A percentile compares a stretch with the other conserved stretches of the same genome.
Conservation (phyloP, 2,329 filamentous ascomycete genomes). For the Tolypocladium sp. region DNA sequence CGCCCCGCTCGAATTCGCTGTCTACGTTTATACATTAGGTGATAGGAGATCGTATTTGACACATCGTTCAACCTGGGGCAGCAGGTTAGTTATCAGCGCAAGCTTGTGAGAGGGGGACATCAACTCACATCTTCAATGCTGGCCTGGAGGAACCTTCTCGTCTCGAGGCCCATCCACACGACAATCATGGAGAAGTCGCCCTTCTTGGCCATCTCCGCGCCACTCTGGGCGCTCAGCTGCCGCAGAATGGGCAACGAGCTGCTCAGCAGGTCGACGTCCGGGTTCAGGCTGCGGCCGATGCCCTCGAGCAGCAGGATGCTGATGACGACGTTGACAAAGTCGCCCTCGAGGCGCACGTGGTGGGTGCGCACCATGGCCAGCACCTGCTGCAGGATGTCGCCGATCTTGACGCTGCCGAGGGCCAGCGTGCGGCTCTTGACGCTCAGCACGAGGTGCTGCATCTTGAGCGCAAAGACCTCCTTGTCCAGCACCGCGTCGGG, state of each 20-base stretch:
- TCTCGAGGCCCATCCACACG: conserved; percentile 86
- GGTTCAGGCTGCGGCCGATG: conserved; percentile 81
- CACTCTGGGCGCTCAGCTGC: conserved; percentile 72
- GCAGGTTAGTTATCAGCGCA: conserved; percentile 1
- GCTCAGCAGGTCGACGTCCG: conserved; percentile 74
- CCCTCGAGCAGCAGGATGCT: conserved; percentile 90
- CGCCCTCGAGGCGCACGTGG: conserved; percentile 89
- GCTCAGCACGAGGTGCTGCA: conserved; percentile 89
- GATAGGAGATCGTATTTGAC: conserved; percentile 86
- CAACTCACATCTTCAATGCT: conserved; percentile 75
- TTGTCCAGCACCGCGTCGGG: conserved; percentile 81
- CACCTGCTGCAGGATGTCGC: conserved; percentile 86
- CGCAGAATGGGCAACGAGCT: conserved; percentile 85
- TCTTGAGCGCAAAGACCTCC: conserved; percentile 87
- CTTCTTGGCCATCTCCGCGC: conserved; percentile 57
- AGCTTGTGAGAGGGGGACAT: neutral
- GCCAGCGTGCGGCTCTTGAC: conserved; percentile 90
- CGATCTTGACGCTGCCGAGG: conserved; percentile 89
- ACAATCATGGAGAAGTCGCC: conserved; percentile 80
- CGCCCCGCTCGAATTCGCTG: neutral
- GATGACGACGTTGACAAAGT: conserved; percentile 97
- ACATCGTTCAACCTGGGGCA: conserved; percentile 64
- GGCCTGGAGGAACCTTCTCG: conserved; percentile 78
- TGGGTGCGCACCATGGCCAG: conserved; percentile 84
- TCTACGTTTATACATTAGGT: conserved; percentile 61